A percentile compares a stretch with the other conserved stretches of the same genome.
These are phyloP conservation scores for Drechslerella coelobrocha DNA, from an alignment of 2,329 filamentous ascomycete species.

Conservation along the genomic window DNA sequence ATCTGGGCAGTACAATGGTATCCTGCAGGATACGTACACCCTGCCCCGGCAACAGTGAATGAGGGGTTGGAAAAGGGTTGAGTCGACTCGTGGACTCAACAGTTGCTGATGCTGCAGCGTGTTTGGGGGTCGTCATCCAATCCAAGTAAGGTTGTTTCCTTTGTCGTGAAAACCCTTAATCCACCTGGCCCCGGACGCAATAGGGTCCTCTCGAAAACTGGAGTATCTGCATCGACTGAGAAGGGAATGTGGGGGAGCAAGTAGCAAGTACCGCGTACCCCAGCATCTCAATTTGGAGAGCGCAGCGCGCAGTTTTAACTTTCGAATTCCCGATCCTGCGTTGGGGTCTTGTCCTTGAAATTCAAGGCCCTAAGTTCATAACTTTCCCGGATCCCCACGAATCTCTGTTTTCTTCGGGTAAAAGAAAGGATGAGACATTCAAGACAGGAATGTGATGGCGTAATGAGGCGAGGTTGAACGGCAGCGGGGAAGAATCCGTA, in stretches of 20 bases:
- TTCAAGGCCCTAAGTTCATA: too few relatives aligned
- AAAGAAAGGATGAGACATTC: conserved; percentile 49
- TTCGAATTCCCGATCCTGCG: conserved; percentile 3
- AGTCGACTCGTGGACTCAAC: too few relatives aligned
- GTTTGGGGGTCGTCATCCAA: conserved; percentile 38
- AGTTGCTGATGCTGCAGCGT: not conserved
- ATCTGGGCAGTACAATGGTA: conserved; percentile 43
- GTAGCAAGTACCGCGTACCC: conserved; percentile 29
- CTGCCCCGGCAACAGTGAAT: conserved; percentile 17
- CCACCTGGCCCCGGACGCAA: conserved; percentile 1
- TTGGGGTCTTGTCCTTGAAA: conserved; percentile 17
- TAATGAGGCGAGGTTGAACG: conserved; percentile 46
- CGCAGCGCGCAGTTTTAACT: not conserved
- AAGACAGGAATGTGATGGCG: conserved; percentile 49
- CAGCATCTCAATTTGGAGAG: conserved; percentile 32
- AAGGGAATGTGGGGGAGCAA: conserved; percentile 43
- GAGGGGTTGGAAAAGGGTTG: conserved; percentile 26
- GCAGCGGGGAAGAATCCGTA: conserved; percentile 50
- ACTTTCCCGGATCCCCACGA: conserved; percentile 45
- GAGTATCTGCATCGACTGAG: conserved; percentile 14
- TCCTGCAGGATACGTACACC: conserved; percentile 33
- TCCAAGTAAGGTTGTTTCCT: conserved; percentile 15
- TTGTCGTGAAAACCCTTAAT: not conserved
- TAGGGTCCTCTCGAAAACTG: too few relatives aligned
- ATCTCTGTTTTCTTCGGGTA: conserved; percentile 13